Evolutionary conservation across 192 early-diverging fungal species (phyloP), one percentile per base, ranked within the genome.

Genomic region (Podila verticillata): DNA sequence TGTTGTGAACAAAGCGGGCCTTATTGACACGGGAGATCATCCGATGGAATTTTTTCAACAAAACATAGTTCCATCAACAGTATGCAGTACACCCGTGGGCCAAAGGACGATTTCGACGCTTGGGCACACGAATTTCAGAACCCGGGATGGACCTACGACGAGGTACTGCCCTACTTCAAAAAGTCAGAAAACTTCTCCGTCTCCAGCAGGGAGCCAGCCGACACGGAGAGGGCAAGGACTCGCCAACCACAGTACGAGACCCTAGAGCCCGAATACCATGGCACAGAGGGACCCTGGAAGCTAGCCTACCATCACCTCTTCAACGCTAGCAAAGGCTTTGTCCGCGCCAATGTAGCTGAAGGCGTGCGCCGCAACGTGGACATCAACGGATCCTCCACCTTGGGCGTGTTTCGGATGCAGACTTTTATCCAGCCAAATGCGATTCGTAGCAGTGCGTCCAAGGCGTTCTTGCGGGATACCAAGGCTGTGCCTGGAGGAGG

Each of bases 111-210:
- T 9, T 68, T 54, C 24, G 54, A 68, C 12, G 28, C 39, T 26
- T 73, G 71, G 71, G 71, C 34, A 31, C 34, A 56, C 31, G 22
- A 57, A 20, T 28, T 54, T 17, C 70, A 69, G 20, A 72, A 71
- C 57, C 64, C 61, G 1, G 81, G 73, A 0, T 83, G 81, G 81
- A 72, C 73, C 8, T 83, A 71, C 56, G 58, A 75, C 4, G 69
- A 75, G 2, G 61, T 51, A 13, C 44, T 71, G 26, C 63, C 63
- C 6, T 68, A 72, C 35, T 83, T 75, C 48, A 71, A 72, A 32
- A 79, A 79, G 26, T 58, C 66, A 3, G 57, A 68, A 36, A 26
- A 26, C 19, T 64, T 64, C 28, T 44, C 13, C 17, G 39, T 48
- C 35, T 39, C 63, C 39, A 44, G 39, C 51, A n/a, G 22, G 24